phyloP scores from a whole-genome alignment of 129 eudicot species.

The carrot (Daucus carota) region DH1_v3.0 NC_030388.2:22215501-22216000 shows the following conservation, averaged over 20 bases:
- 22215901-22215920: not conserved
- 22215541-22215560: not conserved
- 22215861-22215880: not conserved
- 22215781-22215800: constrained; percentile 10
- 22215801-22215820: not conserved
- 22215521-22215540: constrained; percentile 6
- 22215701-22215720: constrained; percentile 29
- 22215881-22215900: not conserved
- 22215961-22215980: not conserved
- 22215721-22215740: constrained; percentile 66
- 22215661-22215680: constrained; percentile 46
- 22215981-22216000: constrained; percentile 4
- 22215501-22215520: constrained; percentile 2
- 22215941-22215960: not conserved
- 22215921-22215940: not conserved
- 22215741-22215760: constrained; percentile 31
- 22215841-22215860: not conserved
- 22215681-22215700: constrained; percentile 17
- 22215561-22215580: constrained; percentile 4
- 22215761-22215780: constrained; percentile 37
- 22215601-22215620: constrained; percentile 15
- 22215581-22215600: constrained; percentile 5
- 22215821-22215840: constrained; percentile 6
- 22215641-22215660: constrained; percentile 48
- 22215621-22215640: constrained; percentile 32